These are phyloP conservation scores for Prunus mume DNA, from an alignment of 306 rosid genomes.

Conservation along the genomic window DNA sequence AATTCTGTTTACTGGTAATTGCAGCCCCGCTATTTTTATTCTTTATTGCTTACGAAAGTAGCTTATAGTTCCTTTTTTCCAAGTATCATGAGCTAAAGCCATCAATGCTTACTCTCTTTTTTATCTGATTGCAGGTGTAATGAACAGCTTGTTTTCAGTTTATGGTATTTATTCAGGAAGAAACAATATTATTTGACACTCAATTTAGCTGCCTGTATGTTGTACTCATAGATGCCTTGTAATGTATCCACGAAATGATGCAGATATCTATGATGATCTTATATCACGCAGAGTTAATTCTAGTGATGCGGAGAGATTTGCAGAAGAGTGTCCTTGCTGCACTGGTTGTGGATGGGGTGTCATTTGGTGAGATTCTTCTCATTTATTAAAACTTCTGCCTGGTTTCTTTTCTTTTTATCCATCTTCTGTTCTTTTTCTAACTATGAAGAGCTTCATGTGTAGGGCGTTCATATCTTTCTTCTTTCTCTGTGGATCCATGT, in stretches of 20 bases:
- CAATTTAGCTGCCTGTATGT: constrained; percentile 1
- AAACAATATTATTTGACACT: neutral
- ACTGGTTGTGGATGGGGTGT: constrained; percentile 74
- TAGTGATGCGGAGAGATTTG: constrained; percentile 70
- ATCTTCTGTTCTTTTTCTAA: neutral
- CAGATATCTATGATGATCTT: constrained; percentile 68
- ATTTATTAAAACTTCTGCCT: neutral
- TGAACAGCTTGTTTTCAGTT: constrained; percentile 73
- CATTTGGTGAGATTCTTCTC: constrained; percentile 48
- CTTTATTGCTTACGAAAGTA: neutral
- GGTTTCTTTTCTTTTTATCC: neutral
- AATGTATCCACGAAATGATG: constrained; percentile 11
- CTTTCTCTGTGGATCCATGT: constrained; percentile 60
- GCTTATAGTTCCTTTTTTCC: neutral
- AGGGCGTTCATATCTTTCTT: constrained; percentile 57
- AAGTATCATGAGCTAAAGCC: neutral
- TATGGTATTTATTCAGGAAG: constrained; percentile 43
- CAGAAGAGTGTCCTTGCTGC: constrained; percentile 71
- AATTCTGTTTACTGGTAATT: constrained; percentile 58
- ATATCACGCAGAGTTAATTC: constrained; percentile 65
- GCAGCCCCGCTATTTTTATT: neutral
- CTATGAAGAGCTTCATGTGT: constrained; percentile 12
- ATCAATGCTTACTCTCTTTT: neutral
- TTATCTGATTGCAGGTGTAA: constrained; percentile 46
- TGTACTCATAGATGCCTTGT: constrained; percentile 7